Evolutionary conservation across 1,284 basidiomycete species (phyloP), one percentile per base, ranked within the genome.

Genomic region (Ceratorhiza oryzae-sativae): DNA sequence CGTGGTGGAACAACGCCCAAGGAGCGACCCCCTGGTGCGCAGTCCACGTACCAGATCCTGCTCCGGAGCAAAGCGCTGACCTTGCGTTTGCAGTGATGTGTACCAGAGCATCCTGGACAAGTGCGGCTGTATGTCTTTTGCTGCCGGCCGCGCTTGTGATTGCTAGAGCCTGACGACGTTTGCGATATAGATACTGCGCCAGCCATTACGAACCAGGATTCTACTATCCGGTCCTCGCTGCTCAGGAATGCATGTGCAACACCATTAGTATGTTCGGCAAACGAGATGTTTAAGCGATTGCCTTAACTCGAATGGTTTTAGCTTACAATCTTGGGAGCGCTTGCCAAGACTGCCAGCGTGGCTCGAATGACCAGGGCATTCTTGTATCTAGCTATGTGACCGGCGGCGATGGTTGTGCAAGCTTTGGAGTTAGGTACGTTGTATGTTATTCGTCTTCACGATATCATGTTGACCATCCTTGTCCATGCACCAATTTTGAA

Each of bases 261-360:
- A 59, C 55, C n/a, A 13, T 70, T 27, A 36, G 67, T 70, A 59
- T 36, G 67, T 8, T 18, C 45, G 18, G 53, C 15, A 51, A 27
- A 56, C 23, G 27, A 32, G 30, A 30, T 41, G 23, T 61, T 18
- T 46, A 61, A 4, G 23, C 41, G 25, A 42, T 27, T 70, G 30
- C 58, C 42, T 41, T 18, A 41, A 63, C 39, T n/a, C 39, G 32
- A 23, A 49, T 32, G 27, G 20, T 45, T 70, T 46, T 42, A 70
- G 67, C 67, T 27, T 70, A 70, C 67, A 70, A 70, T 58, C 13
- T 70, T 42, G 67, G 67, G 48, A 70, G 67, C 53, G 67, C 67
- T 32, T 70, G 67, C 53, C 67, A 70, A 30, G 67, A 70, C n/a
- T 70, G 67, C 55, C 67, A 70, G 42, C 67, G 67, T 15, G 67